These are phyloP conservation scores for Eragrostis tef DNA, from an alignment of 202 grass and related monocot genomes.

Conservation along the genomic window DNA sequence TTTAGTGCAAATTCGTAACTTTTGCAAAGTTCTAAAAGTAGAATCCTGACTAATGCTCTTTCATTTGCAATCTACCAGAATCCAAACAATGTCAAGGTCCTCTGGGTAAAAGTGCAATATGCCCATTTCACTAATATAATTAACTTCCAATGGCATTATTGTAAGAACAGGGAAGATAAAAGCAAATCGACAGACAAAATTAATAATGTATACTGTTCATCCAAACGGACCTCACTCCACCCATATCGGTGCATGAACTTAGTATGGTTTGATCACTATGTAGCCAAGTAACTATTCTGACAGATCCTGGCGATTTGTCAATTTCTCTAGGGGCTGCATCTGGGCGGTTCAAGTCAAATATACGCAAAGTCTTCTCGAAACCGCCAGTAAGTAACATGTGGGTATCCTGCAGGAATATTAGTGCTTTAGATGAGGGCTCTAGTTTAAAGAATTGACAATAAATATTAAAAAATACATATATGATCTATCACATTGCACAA, in stretches of 20 bases:
- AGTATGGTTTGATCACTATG: constrained; percentile 83
- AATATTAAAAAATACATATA: neutral
- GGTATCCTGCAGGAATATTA: constrained; percentile 62
- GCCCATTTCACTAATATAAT: neutral
- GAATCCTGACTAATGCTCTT: neutral
- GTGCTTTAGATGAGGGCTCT: neutral
- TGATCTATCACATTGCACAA: neutral
- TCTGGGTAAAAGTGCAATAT: constrained; percentile 1
- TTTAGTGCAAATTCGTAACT: neutral
- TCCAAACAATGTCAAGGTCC: neutral
- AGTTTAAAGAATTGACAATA: neutral
- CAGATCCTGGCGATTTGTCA: constrained; percentile 76
- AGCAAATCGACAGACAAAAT: neutral
- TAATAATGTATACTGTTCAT: neutral
- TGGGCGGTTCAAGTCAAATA: constrained; percentile 81
- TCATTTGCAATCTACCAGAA: neutral
- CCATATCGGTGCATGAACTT: constrained; percentile 72
- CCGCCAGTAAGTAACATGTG: constrained; percentile 76
- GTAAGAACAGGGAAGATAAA: neutral
- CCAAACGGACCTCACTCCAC: constrained; percentile 65
- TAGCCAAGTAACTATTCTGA: constrained; percentile 80
- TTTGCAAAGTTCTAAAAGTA: neutral
- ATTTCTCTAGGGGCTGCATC: constrained; percentile 77
- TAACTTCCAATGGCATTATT: neutral
- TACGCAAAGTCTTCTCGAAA: constrained; percentile 73